These are phyloP conservation scores for Pseudozyma pruni DNA, from an alignment of 1,284 basidiomycete genomes.

Conservation along the genomic window DNA sequence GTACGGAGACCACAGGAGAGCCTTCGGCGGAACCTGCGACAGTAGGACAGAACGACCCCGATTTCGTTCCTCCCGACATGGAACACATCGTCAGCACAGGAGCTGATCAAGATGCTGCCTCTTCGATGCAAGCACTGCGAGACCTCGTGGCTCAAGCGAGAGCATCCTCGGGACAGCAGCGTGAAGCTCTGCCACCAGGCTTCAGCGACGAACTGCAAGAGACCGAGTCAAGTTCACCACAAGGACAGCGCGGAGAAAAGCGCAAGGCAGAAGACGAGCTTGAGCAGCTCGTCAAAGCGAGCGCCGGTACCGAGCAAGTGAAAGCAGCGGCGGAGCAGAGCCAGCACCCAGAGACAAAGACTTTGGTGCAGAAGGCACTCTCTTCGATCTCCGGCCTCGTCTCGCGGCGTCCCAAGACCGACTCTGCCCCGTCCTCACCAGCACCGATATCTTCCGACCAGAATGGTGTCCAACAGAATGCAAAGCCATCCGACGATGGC, in stretches of 20 bases:
- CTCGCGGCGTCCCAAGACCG: slow-evolving; percentile 19
- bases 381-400: slow-evolving; percentile 41
- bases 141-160: slow-evolving; percentile 43
- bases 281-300: slow-evolving; percentile 14
- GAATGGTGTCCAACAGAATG: background rate
- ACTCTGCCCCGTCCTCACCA: background rate
- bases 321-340: slow-evolving; percentile 34
- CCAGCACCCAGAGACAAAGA: slow-evolving; percentile 39
- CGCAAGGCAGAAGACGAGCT: slow-evolving; percentile 43
- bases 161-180: slow-evolving; percentile 30
- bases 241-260: slow-evolving; percentile 20
- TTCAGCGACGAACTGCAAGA: slow-evolving; percentile 23
- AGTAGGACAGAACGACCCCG: slow-evolving; percentile 11
- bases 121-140: slow-evolving; percentile 39
- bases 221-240: slow-evolving; percentile 1
- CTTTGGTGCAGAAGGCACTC: slow-evolving; percentile 33
- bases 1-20: too few relatives aligned
- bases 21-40: background rate
- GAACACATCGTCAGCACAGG: slow-evolving; percentile 46
- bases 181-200: slow-evolving; percentile 39
- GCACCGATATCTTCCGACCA: slow-evolving; percentile 4
- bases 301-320: slow-evolving; percentile 31
- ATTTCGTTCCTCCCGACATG: slow-evolving; percentile 39
- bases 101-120: slow-evolving; percentile 27
- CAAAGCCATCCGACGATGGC: background rate